These are phyloP conservation scores for Nannochloropsis salina DNA, from an alignment of 108 stramenopile species.

Conservation along the genomic window DNA sequence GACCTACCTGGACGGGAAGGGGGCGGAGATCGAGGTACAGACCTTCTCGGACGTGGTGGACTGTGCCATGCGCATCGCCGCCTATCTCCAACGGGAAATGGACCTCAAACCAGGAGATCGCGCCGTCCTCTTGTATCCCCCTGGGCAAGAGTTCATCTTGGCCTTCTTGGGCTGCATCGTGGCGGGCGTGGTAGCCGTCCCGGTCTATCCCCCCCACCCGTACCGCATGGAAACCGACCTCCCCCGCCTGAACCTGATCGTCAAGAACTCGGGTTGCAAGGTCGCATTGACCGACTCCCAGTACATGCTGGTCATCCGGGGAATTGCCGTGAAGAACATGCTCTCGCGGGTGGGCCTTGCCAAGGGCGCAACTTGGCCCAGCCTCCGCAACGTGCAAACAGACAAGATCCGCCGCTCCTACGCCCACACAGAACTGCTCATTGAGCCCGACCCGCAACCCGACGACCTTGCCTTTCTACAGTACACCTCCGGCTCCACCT, in stretches of 20 bases:
- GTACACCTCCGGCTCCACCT: slow-evolving; percentile 93
- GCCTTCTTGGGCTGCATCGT: slow-evolving; percentile 86
- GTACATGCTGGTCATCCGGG: slow-evolving; percentile 7
- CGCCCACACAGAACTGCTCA: not conserved
- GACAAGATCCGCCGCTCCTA: not conserved
- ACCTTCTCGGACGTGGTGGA: slow-evolving; percentile 27
- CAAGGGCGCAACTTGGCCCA: slow-evolving; percentile 8
- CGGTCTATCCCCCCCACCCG: slow-evolving; percentile 49
- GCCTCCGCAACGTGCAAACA: slow-evolving; percentile 15
- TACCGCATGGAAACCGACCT: slow-evolving; percentile 43
- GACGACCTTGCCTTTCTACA: slow-evolving; percentile 85
- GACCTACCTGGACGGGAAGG: slow-evolving; percentile 36
- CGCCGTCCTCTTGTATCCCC: slow-evolving; percentile 89
- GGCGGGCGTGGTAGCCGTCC: slow-evolving; percentile 54
- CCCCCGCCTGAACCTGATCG: slow-evolving; percentile 25
- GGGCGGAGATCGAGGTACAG: slow-evolving; percentile 24
- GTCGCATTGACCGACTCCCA: not conserved
- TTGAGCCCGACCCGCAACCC: not conserved
- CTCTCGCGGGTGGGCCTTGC: not conserved
- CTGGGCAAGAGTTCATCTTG: slow-evolving; percentile 85
- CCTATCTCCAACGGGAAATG: slow-evolving; percentile 33
- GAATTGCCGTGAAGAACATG: slow-evolving; percentile 1
- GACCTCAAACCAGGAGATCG: slow-evolving; percentile 59
- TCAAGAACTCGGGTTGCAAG: not conserved
- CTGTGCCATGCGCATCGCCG: slow-evolving; percentile 28